Conservation (phyloP, 345 rosid species). For the Orychophragmus violaceus region DNA sequence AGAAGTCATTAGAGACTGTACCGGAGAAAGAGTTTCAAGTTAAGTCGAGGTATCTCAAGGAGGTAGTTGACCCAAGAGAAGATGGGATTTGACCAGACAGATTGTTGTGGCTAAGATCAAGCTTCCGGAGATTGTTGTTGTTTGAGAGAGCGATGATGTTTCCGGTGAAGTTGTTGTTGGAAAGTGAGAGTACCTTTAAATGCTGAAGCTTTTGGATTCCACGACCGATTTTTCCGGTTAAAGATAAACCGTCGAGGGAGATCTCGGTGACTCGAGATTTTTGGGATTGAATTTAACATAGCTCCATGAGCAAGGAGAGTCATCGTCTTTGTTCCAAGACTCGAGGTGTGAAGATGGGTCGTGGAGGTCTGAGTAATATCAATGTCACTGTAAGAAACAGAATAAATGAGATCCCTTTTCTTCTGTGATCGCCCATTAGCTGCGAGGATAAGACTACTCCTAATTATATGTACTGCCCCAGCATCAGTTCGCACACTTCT, state of each 20-base stretch:
- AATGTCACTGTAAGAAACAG: slow-evolving; percentile 18
- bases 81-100: slow-evolving; percentile 55
- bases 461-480: too few relatives aligned
- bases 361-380: slow-evolving; percentile 33
- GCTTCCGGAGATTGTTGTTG: slow-evolving; percentile 35
- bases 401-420: neutral
- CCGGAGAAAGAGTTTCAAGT: slow-evolving; percentile 64
- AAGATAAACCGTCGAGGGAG: slow-evolving; percentile 51
- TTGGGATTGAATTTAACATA: slow-evolving; percentile 59
- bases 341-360: slow-evolving; percentile 51
- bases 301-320: slow-evolving; percentile 80
- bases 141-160: slow-evolving; percentile 35
- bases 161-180: too few relatives aligned
- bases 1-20: slow-evolving; percentile 48
- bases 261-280: slow-evolving; percentile 51
- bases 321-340: slow-evolving; percentile 78
- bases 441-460: too few relatives aligned
- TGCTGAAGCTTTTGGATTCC: slow-evolving; percentile 66
- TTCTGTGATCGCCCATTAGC: neutral
- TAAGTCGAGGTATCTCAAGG: slow-evolving; percentile 60
- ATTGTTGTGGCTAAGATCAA: slow-evolving; percentile 58
- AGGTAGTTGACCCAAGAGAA: slow-evolving; percentile 33
- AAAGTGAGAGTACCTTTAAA: slow-evolving; percentile 58
- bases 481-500: too few relatives aligned
- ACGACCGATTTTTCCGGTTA: slow-evolving; percentile 69